These are phyloP conservation scores for Sporothrix protearum DNA, from an alignment of 2,329 filamentous ascomycete genomes.

Conservation along the genomic window DNA sequence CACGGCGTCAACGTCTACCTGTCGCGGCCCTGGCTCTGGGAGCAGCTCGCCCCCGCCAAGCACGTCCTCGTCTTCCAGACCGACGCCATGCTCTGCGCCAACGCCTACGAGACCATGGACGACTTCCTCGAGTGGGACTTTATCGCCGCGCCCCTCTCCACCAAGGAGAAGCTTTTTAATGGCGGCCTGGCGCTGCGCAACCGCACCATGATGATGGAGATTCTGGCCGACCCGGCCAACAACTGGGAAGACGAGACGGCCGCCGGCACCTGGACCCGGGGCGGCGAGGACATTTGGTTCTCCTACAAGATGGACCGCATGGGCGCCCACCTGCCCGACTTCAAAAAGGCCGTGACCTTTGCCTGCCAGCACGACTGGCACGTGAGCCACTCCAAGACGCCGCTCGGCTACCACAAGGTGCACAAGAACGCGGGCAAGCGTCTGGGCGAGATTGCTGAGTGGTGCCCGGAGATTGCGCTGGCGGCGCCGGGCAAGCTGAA, in stretches of 20 bases:
- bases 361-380: slow-evolving; percentile 31
- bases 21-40: slow-evolving; percentile 38
- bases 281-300: slow-evolving; percentile 34
- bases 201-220: slow-evolving; percentile 40
- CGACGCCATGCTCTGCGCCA: slow-evolving; percentile 40
- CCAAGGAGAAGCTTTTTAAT: slow-evolving; percentile 33
- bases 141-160: slow-evolving; percentile 36
- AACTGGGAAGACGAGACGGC: slow-evolving; percentile 39
- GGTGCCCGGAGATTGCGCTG: slow-evolving; percentile 32
- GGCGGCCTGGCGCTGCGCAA: slow-evolving; percentile 40
- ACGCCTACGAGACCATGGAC: slow-evolving; percentile 33
- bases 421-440: slow-evolving; percentile 26
- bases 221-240: slow-evolving; percentile 40
- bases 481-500: slow-evolving; percentile 27
- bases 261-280: slow-evolving; percentile 26
- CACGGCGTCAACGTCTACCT: slow-evolving; percentile 39
- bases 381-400: slow-evolving; percentile 27
- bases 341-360: slow-evolving; percentile 27
- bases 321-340: slow-evolving; percentile 28
- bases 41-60: slow-evolving; percentile 35
- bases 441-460: slow-evolving; percentile 27
- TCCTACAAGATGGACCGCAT: slow-evolving; percentile 28
- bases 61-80: slow-evolving; percentile 41
- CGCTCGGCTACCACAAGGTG: slow-evolving; percentile 32
- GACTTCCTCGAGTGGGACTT: slow-evolving; percentile 40